Evolutionary conservation across 306 rosid genomes (phyloP).

Genomic region (Quercus engelmannii): DNA sequence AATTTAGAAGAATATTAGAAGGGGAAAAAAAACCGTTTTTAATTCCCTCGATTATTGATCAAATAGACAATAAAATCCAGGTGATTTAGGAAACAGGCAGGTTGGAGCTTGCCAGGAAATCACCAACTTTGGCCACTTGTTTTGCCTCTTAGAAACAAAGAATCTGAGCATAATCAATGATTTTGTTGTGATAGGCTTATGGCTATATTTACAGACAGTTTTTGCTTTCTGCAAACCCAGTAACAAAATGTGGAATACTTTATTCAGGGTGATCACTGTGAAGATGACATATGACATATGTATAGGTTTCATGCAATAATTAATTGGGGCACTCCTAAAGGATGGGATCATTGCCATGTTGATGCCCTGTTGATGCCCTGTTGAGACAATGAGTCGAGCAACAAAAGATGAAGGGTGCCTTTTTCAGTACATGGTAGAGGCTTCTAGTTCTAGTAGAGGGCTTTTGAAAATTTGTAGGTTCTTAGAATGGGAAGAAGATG

Average conservation of each 20-base stretch:
- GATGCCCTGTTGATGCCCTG: background rate
- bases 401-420: background rate
- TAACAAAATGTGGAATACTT: background rate
- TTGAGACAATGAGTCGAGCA: background rate
- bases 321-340: background rate
- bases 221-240: background rate
- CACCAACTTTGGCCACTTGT: background rate
- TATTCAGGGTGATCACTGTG: background rate
- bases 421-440: background rate
- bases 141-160: background rate
- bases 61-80: background rate
- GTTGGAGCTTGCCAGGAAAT: background rate
- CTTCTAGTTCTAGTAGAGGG: background rate
- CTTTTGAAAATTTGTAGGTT: background rate
- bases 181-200: background rate
- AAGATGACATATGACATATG: background rate
- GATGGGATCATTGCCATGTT: background rate
- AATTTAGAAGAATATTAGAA: background rate
- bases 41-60: background rate
- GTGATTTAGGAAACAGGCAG: background rate
- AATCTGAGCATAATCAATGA: background rate
- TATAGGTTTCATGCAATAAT: background rate
- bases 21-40: background rate
- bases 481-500: background rate
- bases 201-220: background rate